Evolutionary conservation across 768 basidiomycete species (phyloP), one percentile per base, ranked within the genome.

Genomic region (Postia placenta): DNA sequence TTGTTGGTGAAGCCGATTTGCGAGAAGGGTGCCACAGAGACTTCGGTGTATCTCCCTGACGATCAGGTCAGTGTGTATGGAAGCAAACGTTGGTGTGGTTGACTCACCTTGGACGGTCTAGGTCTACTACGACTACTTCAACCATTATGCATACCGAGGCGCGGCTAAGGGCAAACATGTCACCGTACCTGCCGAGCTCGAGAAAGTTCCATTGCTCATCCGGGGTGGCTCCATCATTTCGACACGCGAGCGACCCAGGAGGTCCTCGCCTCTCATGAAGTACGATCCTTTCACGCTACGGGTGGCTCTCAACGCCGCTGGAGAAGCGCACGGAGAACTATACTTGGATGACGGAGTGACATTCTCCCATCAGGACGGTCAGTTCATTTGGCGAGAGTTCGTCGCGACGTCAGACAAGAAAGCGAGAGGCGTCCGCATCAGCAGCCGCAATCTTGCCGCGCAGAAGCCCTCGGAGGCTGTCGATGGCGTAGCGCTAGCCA

Each of bases 111-210:
- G 11, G 11, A 11, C 9, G 15, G 5, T 11, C 23, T 26, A 91
- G 85, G 83, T 92, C 5, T 98, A 96, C 73, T 99, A 98, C 61
- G 83, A 97, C 69, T 98, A 97, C 69, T 88, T 92, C 73, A 79
- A 78, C 28, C 68, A 81, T 60, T 63, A 74, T 15, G 71, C 81
- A 36, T 83, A 92, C 68, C 83, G 76, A 30, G 85, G 88, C 4
- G 60, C 80, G 1, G 63, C 79, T 2, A 74, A 79, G 41, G 85
- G 87, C 52, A 83, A 80, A 52, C 63, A 72, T 42, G 69, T 96
- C 61, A 87, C 81, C 2, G 78, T 96, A n/a, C 71, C 85, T 0
- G 86, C 92, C 0, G 89, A 80, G 0, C 74, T 98, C 11, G 71
- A 86, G 55, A 79, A 87, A 54, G 71, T 93, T 39, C 96, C 96